A percentile compares a stretch with the other conserved stretches of the same genome.
Evolutionary conservation across 2,329 filamentous ascomycete species (phyloP).

Genomic region (Diaporthe amygdali): DNA sequence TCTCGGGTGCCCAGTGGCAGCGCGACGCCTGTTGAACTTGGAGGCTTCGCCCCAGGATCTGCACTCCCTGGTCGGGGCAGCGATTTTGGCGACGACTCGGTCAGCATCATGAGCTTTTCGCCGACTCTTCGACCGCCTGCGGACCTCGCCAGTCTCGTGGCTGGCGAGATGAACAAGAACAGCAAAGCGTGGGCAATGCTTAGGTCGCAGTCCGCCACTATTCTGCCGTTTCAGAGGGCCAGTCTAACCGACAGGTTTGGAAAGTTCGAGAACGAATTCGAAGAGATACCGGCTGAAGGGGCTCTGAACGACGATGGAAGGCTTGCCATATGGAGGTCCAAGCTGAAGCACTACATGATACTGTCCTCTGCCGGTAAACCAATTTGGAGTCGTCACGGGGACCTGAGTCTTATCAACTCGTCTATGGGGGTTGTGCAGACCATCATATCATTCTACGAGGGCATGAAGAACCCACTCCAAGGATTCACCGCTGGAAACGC

Average conservation of each 20-base stretch:
- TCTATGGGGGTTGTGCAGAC: constrained; percentile 97
- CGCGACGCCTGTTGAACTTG: constrained; percentile 42
- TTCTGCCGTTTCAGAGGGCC: constrained; percentile 62
- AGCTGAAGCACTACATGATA: constrained; percentile 97
- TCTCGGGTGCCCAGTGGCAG: constrained; percentile 41
- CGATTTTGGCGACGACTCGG: constrained; percentile 56
- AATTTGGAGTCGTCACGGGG: constrained; percentile 94
- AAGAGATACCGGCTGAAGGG: constrained; percentile 66
- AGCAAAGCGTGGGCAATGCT: constrained; percentile 74
- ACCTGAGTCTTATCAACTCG: constrained; percentile 85
- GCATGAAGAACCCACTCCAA: constrained; percentile 75
- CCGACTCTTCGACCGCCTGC: constrained; percentile 67
- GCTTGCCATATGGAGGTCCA: constrained; percentile 82
- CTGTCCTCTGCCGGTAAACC: constrained; percentile 95
- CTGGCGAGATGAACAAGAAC: constrained; percentile 69
- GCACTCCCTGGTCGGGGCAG: constrained; percentile 16
- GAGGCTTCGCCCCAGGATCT: constrained; percentile 23
- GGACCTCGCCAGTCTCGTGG: constrained; percentile 83
- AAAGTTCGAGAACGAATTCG: constrained; percentile 80
- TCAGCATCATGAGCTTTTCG: constrained; percentile 70
- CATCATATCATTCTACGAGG: constrained; percentile 95
- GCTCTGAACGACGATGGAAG: constrained; percentile 59
- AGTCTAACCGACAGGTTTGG: constrained; percentile 55
- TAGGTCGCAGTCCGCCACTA: constrained; percentile 63
- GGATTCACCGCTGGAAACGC: constrained; percentile 88